These are phyloP conservation scores for Colletotrichum scovillei DNA, from an alignment of 2,329 filamentous ascomycete genomes.

Conservation along the genomic window DNA sequence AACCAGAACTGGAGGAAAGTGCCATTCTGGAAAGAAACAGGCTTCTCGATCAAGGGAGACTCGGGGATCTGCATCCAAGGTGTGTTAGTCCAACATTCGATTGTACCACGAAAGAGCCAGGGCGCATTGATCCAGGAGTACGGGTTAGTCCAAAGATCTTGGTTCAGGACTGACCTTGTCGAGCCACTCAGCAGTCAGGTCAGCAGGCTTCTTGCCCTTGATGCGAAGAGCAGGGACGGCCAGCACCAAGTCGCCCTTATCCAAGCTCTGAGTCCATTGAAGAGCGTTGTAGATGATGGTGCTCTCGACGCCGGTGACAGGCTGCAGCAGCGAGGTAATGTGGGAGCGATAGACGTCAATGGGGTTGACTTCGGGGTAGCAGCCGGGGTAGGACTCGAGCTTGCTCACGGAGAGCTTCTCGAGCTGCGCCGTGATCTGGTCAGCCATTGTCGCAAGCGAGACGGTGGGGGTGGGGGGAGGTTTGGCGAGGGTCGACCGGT, in stretches of 20 bases:
- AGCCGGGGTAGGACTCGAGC: conserved; percentile 61
- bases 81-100: not conserved
- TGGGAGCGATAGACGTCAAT: conserved; percentile 84
- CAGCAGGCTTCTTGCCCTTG: conserved; percentile 75
- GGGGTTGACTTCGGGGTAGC: conserved; percentile 77
- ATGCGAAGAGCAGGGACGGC: conserved; percentile 83
- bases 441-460: conserved; percentile 41
- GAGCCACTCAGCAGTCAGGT: conserved; percentile 71
- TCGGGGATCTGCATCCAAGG: conserved; percentile 72
- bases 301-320: conserved; percentile 76
- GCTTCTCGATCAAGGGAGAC: conserved; percentile 78
- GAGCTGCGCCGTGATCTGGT: conserved; percentile 48
- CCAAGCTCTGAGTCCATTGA: conserved; percentile 81
- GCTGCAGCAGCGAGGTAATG: conserved; percentile 74
- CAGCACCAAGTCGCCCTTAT: conserved; percentile 85
- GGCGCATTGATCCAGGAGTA: not conserved
- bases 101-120: not conserved
- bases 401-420: conserved; percentile 49
- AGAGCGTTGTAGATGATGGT: conserved; percentile 80
- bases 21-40: conserved; percentile 64
- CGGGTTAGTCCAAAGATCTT: not conserved
- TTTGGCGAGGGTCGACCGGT: conserved; percentile 11
- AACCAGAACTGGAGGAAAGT: conserved; percentile 85
- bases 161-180: conserved; percentile 59
- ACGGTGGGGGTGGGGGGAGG: conserved; percentile 18